Conservation (phyloP, 169 alveolate species). For the Pseudocohnilembus persalinus region DNA sequence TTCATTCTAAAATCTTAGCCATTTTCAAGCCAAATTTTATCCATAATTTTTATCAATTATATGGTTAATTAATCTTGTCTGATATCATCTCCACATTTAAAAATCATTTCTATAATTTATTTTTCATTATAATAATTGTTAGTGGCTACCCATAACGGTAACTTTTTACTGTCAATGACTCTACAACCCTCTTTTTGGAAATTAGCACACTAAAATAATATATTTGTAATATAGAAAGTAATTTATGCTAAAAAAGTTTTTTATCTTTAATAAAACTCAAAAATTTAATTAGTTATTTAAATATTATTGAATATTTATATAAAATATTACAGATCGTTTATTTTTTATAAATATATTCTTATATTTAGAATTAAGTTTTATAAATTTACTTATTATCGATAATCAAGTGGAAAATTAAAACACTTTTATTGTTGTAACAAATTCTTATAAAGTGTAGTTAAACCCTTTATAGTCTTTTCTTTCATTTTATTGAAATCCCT, state of each 20-base stretch:
- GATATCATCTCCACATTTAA: constrained; percentile 88
- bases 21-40: constrained; percentile 82
- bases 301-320: too few species aligned
- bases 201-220: constrained; percentile 3
- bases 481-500: too few species aligned
- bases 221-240: too few species aligned
- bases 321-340: neutral
- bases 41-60: constrained; percentile 81
- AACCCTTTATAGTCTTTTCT: neutral
- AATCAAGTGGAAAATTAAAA: too few species aligned
- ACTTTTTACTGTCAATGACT: constrained; percentile 62
- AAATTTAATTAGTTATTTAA: too few species aligned
- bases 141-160: constrained; percentile 59
- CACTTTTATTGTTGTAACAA: too few species aligned
- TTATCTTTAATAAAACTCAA: too few species aligned
- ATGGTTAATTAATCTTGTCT: constrained; percentile 83
- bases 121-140: constrained; percentile 19
- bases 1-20: constrained; percentile 80
- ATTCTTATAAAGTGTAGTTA: neutral
- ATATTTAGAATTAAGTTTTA: too few species aligned
- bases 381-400: neutral
- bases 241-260: too few species aligned
- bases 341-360: neutral
- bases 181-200: constrained; percentile 46
- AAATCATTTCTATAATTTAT: constrained; percentile 66